Conservation (phyloP, 75 land plant species). For the Ceratopteris richardii region DNA sequence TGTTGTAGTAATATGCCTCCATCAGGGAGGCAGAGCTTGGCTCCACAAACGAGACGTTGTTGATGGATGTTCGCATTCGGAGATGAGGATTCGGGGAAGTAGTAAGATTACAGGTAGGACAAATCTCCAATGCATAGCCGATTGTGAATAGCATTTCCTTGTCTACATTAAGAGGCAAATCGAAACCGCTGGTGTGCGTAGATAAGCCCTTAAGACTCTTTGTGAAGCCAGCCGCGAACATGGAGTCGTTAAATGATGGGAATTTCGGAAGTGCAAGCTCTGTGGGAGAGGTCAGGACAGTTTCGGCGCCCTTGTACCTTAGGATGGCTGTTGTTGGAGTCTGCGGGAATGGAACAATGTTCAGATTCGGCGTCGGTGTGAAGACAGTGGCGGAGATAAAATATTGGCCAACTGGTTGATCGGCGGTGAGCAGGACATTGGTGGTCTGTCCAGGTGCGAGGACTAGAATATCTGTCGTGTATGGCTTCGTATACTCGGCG, state of each 20-base stretch:
- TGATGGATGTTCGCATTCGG: slow-evolving; percentile 13
- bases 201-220: slow-evolving; percentile 16
- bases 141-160: slow-evolving; percentile 15
- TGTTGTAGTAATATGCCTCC: not conserved
- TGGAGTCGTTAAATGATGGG: slow-evolving; percentile 29
- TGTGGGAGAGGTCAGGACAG: not conserved
- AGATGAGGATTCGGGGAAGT: not conserved
- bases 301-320: slow-evolving; percentile 11
- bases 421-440: slow-evolving; percentile 21
- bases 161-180: slow-evolving; percentile 16
- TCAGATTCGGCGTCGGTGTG: slow-evolving; percentile 2
- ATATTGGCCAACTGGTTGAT: slow-evolving; percentile 3
- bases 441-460: slow-evolving; percentile 32
- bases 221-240: slow-evolving; percentile 10
- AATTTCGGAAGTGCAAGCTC: slow-evolving; percentile 10
- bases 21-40: slow-evolving; percentile 11
- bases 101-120: not conserved
- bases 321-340: slow-evolving; percentile 42
- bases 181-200: slow-evolving; percentile 15
- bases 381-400: not conserved
- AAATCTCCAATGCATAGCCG: not conserved
- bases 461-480: slow-evolving; percentile 6
- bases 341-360: slow-evolving; percentile 15
- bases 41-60: slow-evolving; percentile 22
- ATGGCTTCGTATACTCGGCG: too few species aligned